phyloP scores from a whole-genome alignment of 192 early-diverging fungal species.

The Podila clonocystis region DNA sequence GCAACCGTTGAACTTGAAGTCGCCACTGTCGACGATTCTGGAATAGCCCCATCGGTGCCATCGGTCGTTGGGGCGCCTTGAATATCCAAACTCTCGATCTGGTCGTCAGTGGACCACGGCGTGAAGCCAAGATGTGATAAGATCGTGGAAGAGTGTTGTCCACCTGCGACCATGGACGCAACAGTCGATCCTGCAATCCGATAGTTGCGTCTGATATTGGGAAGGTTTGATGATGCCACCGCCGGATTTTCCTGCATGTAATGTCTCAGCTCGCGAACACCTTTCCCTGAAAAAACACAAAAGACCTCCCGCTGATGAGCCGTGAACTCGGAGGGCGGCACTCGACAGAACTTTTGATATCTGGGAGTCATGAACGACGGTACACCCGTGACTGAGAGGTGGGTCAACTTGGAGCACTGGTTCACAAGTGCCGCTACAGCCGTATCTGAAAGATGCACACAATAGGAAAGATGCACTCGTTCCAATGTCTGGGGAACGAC shows the following conservation, averaged over 20 bases:
- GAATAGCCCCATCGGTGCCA: neutral
- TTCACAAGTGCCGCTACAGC: slow-evolving; percentile 59
- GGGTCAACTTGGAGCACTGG: slow-evolving; percentile 58
- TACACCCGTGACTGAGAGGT: slow-evolving; percentile 66
- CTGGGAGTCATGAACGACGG: slow-evolving; percentile 58
- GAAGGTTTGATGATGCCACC: slow-evolving; percentile 5
- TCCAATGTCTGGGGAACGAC: slow-evolving; percentile 58
- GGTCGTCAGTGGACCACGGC: slow-evolving; percentile 16
- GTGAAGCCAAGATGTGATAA: slow-evolving; percentile 30
- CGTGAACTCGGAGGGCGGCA: slow-evolving; percentile 64
- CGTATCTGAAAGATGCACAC: slow-evolving; percentile 56
- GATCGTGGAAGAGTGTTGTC: slow-evolving; percentile 33
- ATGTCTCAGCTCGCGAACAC: slow-evolving; percentile 59
- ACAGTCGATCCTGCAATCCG: slow-evolving; percentile 41
- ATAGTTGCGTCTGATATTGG: slow-evolving; percentile 33
- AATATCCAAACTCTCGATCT: slow-evolving; percentile 5
- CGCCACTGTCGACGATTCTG: neutral
- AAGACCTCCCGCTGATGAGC: slow-evolving; percentile 63
- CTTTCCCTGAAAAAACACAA: slow-evolving; percentile 69
- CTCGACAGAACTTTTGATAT: slow-evolving; percentile 61
- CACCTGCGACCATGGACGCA: slow-evolving; percentile 35
- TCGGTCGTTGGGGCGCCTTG: neutral
- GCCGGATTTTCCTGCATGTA: slow-evolving; percentile 51
- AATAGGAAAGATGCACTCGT: slow-evolving; percentile 67
- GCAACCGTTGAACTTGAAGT: neutral